Evolutionary conservation across 2,329 filamentous ascomycete genomes (phyloP).

Genomic region (Cladosporium sp.): DNA sequence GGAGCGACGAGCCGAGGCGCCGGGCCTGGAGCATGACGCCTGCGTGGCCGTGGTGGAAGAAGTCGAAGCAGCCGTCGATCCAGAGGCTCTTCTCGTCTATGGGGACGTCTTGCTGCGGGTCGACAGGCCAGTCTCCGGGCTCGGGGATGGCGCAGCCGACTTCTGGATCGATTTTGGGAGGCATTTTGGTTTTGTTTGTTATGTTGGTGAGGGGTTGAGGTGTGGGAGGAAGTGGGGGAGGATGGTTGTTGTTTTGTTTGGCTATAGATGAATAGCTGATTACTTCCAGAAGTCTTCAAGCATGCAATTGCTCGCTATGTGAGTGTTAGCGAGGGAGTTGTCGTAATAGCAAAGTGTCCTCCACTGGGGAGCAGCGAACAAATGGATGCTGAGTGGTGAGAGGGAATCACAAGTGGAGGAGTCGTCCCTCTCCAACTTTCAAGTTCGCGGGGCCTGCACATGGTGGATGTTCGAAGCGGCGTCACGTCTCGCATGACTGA

Average conservation of each 20-base stretch:
- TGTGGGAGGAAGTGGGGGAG: background rate
- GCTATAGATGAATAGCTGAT: constrained; percentile 4
- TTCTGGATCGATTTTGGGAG: constrained; percentile 27
- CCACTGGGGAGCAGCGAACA: too few relatives aligned
- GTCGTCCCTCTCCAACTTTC: too few relatives aligned
- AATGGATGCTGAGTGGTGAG: background rate
- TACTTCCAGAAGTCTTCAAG: background rate
- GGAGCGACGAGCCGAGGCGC: constrained; percentile 81
- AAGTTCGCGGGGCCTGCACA: background rate
- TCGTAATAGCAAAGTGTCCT: background rate
- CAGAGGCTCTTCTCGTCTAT: constrained; percentile 74
- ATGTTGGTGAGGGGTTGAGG: constrained; percentile 2
- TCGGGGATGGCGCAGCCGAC: constrained; percentile 43
- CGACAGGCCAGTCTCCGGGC: constrained; percentile 59
- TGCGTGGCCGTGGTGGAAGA: constrained; percentile 96
- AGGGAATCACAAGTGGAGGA: too few relatives aligned
- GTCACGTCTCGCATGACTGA: background rate
- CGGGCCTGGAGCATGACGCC: constrained; percentile 96
- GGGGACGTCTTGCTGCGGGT: constrained; percentile 56
- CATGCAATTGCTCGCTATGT: background rate
- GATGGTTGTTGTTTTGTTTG: background rate
- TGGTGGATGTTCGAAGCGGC: background rate
- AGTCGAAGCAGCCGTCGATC: constrained; percentile 99
- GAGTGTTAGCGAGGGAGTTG: background rate
- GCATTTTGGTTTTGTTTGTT: constrained; percentile 15